Evolutionary conservation across 768 basidiomycete species (phyloP).

Genomic region (Leucosporidium creatinivorum): DNA sequence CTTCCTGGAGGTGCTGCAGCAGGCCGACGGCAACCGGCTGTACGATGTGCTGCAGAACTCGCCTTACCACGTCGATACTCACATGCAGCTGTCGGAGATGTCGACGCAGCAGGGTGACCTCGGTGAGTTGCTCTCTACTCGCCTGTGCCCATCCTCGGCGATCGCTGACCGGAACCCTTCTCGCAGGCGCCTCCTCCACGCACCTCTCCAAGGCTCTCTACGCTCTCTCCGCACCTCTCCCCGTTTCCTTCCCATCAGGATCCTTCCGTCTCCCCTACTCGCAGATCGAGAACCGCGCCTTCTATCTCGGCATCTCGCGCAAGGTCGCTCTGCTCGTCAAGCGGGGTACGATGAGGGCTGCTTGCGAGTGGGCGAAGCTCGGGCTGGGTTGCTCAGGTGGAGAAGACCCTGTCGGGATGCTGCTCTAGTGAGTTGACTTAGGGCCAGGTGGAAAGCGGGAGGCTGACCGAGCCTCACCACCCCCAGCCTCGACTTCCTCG

Average conservation of each 20-base stretch:
- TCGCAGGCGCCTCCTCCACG: conserved; percentile 48
- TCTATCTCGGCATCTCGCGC: conserved; percentile 80
- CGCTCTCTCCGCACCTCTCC: conserved; percentile 79
- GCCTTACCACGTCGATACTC: conserved; percentile 89
- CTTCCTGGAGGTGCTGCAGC: conserved; percentile 37
- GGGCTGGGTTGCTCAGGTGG: conserved; percentile 17
- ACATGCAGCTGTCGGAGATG: conserved; percentile 77
- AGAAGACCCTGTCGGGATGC: conserved; percentile 43
- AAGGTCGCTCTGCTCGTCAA: conserved; percentile 79
- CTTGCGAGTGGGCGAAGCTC: conserved; percentile 79
- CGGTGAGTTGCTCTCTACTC: conserved; percentile 47
- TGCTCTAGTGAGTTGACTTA: conserved; percentile 50
- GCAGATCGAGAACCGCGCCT: conserved; percentile 80
- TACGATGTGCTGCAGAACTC: conserved; percentile 65
- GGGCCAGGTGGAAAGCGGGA: neutral
- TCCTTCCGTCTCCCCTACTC: conserved; percentile 80
- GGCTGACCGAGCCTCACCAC: neutral
- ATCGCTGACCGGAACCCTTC: too few relatives aligned
- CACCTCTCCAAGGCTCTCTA: conserved; percentile 84
- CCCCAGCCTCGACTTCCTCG: conserved; percentile 64
- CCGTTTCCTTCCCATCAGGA: conserved; percentile 76
- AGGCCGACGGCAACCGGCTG: conserved; percentile 44
- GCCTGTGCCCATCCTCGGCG: neutral
- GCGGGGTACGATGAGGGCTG: conserved; percentile 79
- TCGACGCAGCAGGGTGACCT: conserved; percentile 67